Evolutionary conservation across 1,284 basidiomycete genomes (phyloP).

Genomic region (Sanghuangporus weigelae): DNA sequence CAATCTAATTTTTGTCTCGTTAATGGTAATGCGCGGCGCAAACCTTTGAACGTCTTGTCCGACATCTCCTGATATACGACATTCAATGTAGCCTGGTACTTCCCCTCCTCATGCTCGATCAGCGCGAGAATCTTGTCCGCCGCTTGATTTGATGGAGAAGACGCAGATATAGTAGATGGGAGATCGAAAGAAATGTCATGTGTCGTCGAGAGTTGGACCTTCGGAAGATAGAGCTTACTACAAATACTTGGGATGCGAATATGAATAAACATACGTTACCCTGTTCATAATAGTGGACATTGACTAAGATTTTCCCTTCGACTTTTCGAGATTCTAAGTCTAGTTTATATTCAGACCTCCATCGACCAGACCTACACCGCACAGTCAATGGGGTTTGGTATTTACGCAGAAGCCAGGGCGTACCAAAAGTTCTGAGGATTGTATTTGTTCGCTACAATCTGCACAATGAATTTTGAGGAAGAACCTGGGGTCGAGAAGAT

Average conservation of each 20-base stretch:
- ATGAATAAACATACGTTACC: slow-evolving; percentile 63
- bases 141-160: slow-evolving; percentile 45
- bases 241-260: background rate
- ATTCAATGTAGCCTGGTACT: slow-evolving; percentile 72
- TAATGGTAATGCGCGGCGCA: slow-evolving; percentile 83
- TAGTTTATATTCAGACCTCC: slow-evolving; percentile 78
- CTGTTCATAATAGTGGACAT: slow-evolving; percentile 95
- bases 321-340: slow-evolving; percentile 52
- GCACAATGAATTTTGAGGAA: slow-evolving; percentile 56
- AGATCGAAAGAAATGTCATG: slow-evolving; percentile 63
- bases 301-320: slow-evolving; percentile 65
- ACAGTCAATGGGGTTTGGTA: slow-evolving; percentile 5
- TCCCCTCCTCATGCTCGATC: slow-evolving; percentile 73
- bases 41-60: slow-evolving; percentile 87
- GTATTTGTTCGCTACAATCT: slow-evolving; percentile 90
- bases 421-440: slow-evolving; percentile 90
- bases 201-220: slow-evolving; percentile 85
- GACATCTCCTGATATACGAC: slow-evolving; percentile 82
- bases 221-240: slow-evolving; percentile 4
- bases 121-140: slow-evolving; percentile 75
- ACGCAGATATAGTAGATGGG: slow-evolving; percentile 48
- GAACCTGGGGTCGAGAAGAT: slow-evolving; percentile 53
- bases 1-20: slow-evolving; percentile 93
- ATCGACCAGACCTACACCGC: slow-evolving; percentile 76
- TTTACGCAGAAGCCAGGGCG: slow-evolving; percentile 20